These are phyloP conservation scores for Zarea fungicola DNA, from an alignment of 2,329 filamentous ascomycete genomes.

Conservation along the genomic window DNA sequence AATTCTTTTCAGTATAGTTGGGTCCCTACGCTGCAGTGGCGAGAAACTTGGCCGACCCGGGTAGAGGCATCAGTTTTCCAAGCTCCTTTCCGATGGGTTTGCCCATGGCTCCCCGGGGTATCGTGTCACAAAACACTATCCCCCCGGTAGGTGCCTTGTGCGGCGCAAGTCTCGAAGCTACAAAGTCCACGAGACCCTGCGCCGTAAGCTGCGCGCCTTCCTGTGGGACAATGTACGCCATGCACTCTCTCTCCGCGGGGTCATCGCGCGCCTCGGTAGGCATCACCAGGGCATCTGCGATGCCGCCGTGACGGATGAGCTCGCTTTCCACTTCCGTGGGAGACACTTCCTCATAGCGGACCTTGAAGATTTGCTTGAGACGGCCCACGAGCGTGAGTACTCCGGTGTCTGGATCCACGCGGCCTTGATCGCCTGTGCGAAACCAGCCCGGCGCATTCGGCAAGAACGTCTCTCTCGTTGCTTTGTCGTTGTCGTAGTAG, in stretches of 20 bases:
- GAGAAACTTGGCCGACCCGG: background rate
- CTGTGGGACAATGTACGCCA: background rate
- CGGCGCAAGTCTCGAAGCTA: background rate
- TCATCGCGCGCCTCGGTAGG: background rate
- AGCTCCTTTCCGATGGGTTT: slow-evolving; percentile 1
- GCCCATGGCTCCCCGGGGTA: slow-evolving; percentile 4
- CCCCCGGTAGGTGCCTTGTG: slow-evolving; percentile 7
- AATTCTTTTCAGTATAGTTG: too few species aligned
- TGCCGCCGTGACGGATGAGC: background rate
- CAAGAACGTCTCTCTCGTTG: background rate
- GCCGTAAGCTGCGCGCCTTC: slow-evolving; percentile 1
- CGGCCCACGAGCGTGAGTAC: background rate
- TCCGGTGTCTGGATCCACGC: background rate
- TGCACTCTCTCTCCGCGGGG: background rate
- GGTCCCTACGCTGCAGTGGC: background rate
- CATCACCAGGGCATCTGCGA: background rate
- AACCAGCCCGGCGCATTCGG: slow-evolving; percentile 2
- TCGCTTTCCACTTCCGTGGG: slow-evolving; percentile 5
- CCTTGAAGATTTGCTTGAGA: slow-evolving; percentile 11
- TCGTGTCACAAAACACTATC: slow-evolving; percentile 4
- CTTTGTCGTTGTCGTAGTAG: background rate
- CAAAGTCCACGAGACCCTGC: slow-evolving; percentile 2
- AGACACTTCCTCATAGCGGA: slow-evolving; percentile 1
- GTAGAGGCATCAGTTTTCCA: background rate
- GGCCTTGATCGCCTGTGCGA: slow-evolving; percentile 7